Conservation (phyloP, 2,329 filamentous ascomycete species). For the Penicillium digitatum region DNA sequence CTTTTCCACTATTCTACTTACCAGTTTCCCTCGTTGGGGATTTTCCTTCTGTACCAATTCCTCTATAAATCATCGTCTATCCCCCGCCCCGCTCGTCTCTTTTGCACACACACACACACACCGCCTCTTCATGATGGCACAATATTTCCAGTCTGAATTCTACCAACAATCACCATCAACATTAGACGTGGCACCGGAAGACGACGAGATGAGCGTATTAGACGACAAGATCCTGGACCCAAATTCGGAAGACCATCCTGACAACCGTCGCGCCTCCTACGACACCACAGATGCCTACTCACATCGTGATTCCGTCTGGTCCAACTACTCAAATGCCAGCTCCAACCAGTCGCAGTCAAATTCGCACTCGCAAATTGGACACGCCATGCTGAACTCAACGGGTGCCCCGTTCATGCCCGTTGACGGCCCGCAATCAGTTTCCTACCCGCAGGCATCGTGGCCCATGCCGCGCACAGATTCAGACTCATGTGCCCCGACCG, state of each 20-base stretch:
- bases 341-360: slow-evolving; percentile 42
- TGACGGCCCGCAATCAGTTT: slow-evolving; percentile 42
- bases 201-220: slow-evolving; percentile 52
- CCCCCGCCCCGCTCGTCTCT: slow-evolving; percentile 8
- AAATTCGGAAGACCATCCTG: slow-evolving; percentile 47
- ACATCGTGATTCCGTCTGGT: slow-evolving; percentile 51
- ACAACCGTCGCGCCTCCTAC: slow-evolving; percentile 45
- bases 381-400: slow-evolving; percentile 49
- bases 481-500: slow-evolving; percentile 70
- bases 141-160: slow-evolving; percentile 45
- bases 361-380: slow-evolving; percentile 43
- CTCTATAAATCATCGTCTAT: slow-evolving; percentile 3
- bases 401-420: slow-evolving; percentile 64
- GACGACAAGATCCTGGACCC: slow-evolving; percentile 52
- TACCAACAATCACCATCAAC: slow-evolving; percentile 44
- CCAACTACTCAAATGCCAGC: slow-evolving; percentile 44
- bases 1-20: neutral
- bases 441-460: slow-evolving; percentile 53
- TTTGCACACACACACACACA: slow-evolving; percentile 12
- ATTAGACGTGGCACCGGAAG: slow-evolving; percentile 41
- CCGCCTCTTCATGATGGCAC: slow-evolving; percentile 38
- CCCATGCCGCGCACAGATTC: slow-evolving; percentile 58
- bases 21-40: slow-evolving; percentile 5
- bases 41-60: slow-evolving; percentile 2
- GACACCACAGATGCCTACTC: slow-evolving; percentile 51